These are phyloP conservation scores for Penicillium sp. DNA, from an alignment of 2,329 filamentous ascomycete species.

Conservation along the genomic window DNA sequence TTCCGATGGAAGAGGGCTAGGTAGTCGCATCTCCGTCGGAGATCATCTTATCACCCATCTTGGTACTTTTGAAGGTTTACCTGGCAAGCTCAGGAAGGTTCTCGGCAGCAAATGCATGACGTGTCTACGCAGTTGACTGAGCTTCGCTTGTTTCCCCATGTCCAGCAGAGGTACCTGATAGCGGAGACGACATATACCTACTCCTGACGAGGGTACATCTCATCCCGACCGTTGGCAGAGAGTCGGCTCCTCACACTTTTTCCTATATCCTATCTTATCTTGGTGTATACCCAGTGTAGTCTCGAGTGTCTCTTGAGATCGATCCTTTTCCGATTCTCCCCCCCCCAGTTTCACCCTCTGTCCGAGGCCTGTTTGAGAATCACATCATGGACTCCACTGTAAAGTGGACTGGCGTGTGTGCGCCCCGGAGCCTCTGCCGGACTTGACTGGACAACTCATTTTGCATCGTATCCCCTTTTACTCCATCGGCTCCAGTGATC, in stretches of 20 bases:
- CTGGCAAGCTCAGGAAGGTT: too few species aligned
- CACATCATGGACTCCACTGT: constrained; percentile 2
- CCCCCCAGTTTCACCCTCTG: not conserved
- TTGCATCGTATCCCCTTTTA: not conserved
- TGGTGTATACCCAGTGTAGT: too few species aligned
- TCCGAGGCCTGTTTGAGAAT: not conserved
- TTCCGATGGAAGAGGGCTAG: too few species aligned
- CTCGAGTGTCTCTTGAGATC: too few species aligned
- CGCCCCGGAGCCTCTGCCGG: not conserved
- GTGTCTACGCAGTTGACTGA: not conserved
- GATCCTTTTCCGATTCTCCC: not conserved
- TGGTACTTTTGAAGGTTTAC: not conserved
- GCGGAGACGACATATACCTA: too few species aligned
- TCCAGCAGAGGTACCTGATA: constrained; percentile 6
- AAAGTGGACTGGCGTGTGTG: not conserved
- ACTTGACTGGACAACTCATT: not conserved
- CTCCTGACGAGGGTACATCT: too few species aligned
- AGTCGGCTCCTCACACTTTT: too few species aligned
- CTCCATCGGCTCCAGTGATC: not conserved
- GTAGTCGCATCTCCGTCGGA: too few species aligned
- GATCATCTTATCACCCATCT: not conserved
- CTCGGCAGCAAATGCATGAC: constrained; percentile 1
- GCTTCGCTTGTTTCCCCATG: not conserved
- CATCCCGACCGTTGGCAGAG: too few species aligned
- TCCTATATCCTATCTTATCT: too few species aligned